Conservation (phyloP, 768 basidiomycete species). For the Boletus edulis region DNA sequence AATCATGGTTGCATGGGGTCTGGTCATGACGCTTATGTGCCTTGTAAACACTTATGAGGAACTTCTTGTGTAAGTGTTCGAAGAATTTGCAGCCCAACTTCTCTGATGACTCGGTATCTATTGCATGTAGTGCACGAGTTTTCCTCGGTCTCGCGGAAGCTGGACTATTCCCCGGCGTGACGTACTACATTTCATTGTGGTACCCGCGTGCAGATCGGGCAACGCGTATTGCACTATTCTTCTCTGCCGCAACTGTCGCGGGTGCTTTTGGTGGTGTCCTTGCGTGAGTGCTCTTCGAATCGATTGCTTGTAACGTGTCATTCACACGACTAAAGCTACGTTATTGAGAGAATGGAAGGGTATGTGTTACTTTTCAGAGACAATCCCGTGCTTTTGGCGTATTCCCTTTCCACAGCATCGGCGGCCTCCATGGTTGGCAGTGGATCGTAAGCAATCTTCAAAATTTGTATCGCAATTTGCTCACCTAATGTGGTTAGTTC, state of each 20-base stretch:
- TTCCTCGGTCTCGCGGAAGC: slow-evolving; percentile 49
- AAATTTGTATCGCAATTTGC: background rate
- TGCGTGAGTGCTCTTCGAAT: slow-evolving; percentile 37
- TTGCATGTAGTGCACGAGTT: slow-evolving; percentile 32
- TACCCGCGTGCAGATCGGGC: slow-evolving; percentile 59
- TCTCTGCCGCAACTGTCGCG: slow-evolving; percentile 57
- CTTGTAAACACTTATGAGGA: slow-evolving; percentile 34
- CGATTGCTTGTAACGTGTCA: background rate
- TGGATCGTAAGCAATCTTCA: slow-evolving; percentile 32
- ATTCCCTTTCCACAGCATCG: slow-evolving; percentile 12
- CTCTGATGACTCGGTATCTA: background rate
- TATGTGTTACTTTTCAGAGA: slow-evolving; percentile 21
- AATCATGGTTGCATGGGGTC: slow-evolving; percentile 40
- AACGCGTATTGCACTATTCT: slow-evolving; percentile 59
- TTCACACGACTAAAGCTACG: slow-evolving; percentile 31
- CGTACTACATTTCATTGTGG: slow-evolving; percentile 54
- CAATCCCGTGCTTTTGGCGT: background rate
- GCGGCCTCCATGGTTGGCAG: slow-evolving; percentile 35
- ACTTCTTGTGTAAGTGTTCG: slow-evolving; percentile 28
- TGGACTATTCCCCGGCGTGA: slow-evolving; percentile 42
- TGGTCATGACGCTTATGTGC: slow-evolving; percentile 39
- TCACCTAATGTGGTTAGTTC: slow-evolving; percentile 24
- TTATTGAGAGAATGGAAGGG: slow-evolving; percentile 34
- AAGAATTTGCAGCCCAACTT: background rate
- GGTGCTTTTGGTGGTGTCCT: slow-evolving; percentile 50